Base-by-base conservation (phyloP, 148 eudicot species). In the Pharnaceum exiguum region DNA sequence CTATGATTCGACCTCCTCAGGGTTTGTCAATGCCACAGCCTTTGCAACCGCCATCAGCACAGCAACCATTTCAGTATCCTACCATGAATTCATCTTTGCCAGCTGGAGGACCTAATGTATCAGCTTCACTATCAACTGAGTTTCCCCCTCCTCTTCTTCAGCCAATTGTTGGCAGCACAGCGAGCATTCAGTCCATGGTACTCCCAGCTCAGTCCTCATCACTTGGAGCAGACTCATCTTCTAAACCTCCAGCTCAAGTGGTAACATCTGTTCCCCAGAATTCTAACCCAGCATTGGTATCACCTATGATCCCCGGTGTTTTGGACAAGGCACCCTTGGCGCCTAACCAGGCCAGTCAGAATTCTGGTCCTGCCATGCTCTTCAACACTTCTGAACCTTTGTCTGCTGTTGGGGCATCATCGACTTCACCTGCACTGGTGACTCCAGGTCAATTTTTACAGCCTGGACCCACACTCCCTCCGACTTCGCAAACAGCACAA, bases 361-460 rank as follows among this genome's bases (percentile, higher is more conserved):
- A 40, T 13, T 73, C 75, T 48, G 42, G 66, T 28, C 35, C 72
- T 26, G 26, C 62, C 7, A 57, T 62, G 56, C 70, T 75, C 24
- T 66, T 49, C 49, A 77, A 55, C 51, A 70, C 48, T 68, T 52
- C 77, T 40, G 81, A 77, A 69, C 44, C 77, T 17, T 33, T 49
- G 40, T 30, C 75, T 33, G 59, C 63, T 43, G 57, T 54, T 61
- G 70, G 56, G 28, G 77, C 67, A 28, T 37, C 72, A 1, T 77
- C 82, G 30, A 57, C 37, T 58, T 45, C 73, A 30, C 77, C 76
- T 58, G 68, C 62, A 7, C 59, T 81, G 69, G 77, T 74, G 70
- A 81, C 82, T 68, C 77, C 79, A 68, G 85, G 75, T 30, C 77
- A 81, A 60, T 70, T 77, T 75, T 65, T 75, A 53, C 79, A 71